A percentile compares a stretch with the other conserved stretches of the same genome.
These are phyloP conservation scores for Pichia sp. DNA, from an alignment of 1,139 yeast genomes.

Conservation along the genomic window DNA sequence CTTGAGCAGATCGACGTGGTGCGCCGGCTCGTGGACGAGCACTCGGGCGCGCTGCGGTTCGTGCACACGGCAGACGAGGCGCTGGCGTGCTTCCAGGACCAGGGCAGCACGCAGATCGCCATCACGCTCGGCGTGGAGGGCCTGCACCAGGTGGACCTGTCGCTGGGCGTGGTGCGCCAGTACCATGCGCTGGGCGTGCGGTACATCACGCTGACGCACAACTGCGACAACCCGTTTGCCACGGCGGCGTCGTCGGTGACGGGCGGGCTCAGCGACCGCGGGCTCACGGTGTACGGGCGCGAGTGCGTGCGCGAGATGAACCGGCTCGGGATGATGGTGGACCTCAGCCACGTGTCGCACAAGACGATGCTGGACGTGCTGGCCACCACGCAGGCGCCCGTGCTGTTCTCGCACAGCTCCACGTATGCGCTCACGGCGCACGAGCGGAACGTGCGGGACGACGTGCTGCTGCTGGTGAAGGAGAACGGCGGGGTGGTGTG, in stretches of 20 bases:
- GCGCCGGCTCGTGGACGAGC: slow-evolving; percentile 40
- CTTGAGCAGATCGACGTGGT: slow-evolving; percentile 51
- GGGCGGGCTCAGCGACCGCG: slow-evolving; percentile 44
- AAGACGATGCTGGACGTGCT: slow-evolving; percentile 48
- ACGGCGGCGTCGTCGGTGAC: slow-evolving; percentile 46
- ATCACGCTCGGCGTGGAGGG: slow-evolving; percentile 52
- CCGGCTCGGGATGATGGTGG: slow-evolving; percentile 51
- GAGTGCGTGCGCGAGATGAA: slow-evolving; percentile 46
- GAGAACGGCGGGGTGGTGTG: slow-evolving; percentile 48
- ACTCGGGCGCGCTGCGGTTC: slow-evolving; percentile 37
- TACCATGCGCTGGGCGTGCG: slow-evolving; percentile 47
- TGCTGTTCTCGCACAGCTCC: slow-evolving; percentile 49
- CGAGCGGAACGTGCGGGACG: slow-evolving; percentile 48
- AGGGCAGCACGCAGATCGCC: slow-evolving; percentile 36
- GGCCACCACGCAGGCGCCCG: slow-evolving; percentile 43
- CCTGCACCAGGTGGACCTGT: slow-evolving; percentile 46
- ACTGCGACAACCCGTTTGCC: slow-evolving; percentile 54
- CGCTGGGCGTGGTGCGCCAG: slow-evolving; percentile 46
- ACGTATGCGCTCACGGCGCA: slow-evolving; percentile 40
- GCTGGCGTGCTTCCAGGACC: slow-evolving; percentile 31
- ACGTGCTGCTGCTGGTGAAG: slow-evolving; percentile 38
- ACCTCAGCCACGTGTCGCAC: slow-evolving; percentile 48
- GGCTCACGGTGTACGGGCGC: slow-evolving; percentile 41
- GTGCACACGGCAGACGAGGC: slow-evolving; percentile 41
- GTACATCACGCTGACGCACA: slow-evolving; percentile 50